Conservation (phyloP, 2,329 filamentous ascomycete species). For the Parasarocladium wereldwijsianum region DNA sequence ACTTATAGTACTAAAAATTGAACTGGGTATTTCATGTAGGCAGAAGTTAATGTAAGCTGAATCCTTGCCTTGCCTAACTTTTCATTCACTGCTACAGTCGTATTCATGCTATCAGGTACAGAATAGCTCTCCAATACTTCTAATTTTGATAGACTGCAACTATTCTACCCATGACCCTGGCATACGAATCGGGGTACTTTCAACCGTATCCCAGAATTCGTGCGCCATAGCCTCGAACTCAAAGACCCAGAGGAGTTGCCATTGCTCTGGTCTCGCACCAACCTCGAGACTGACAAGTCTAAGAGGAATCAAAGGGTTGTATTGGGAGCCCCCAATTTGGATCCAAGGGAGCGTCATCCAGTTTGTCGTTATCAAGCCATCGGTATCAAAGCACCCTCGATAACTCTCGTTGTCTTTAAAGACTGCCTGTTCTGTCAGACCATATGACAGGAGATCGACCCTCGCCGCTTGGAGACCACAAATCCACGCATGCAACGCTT, state of each 20-base stretch:
- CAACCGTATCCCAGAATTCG: neutral
- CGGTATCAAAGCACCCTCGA: neutral
- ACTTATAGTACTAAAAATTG: too few species aligned
- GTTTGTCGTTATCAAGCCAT: too few species aligned
- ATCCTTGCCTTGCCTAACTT: too few species aligned
- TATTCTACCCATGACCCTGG: conserved; percentile 1
- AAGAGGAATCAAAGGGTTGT: neutral
- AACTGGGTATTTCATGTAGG: too few species aligned
- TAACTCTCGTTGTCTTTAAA: neutral
- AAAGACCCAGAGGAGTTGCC: neutral
- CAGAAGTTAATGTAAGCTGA: too few species aligned
- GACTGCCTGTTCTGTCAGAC: neutral
- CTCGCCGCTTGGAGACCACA: neutral
- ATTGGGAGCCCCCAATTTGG: too few species aligned
- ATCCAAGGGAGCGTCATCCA: too few species aligned
- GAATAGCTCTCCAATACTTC: too few species aligned
- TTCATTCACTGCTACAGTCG: too few species aligned
- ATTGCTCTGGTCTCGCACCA: conserved; percentile 1
- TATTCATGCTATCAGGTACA: too few species aligned
- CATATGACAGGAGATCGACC: neutral
- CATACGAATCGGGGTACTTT: neutral
- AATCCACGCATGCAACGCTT: neutral
- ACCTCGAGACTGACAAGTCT: neutral
- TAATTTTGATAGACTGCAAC: neutral
- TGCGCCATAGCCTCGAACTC: conserved; percentile 2